Conservation (phyloP, 768 basidiomycete species). For the Mycena floridula region DNA sequence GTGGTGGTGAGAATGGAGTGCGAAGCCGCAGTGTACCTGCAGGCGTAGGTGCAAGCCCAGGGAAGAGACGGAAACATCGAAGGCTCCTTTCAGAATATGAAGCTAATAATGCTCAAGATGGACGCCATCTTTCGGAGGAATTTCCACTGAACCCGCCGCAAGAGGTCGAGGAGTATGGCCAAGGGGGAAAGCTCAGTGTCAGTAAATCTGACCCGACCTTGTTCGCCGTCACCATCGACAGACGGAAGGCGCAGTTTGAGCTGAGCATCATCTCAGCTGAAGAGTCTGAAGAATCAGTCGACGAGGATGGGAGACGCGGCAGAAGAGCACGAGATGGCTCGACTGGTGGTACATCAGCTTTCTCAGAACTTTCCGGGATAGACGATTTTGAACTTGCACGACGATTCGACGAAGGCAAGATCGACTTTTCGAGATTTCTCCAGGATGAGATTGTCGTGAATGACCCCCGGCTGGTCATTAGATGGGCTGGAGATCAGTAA, state of each 20-base stretch:
- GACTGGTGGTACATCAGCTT: constrained; percentile 8
- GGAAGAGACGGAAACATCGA: constrained; percentile 20
- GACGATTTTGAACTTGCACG: constrained; percentile 51
- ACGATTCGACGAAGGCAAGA: constrained; percentile 51
- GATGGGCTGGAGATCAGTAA: constrained; percentile 64
- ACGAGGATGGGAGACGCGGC: constrained; percentile 13
- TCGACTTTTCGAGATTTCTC: constrained; percentile 64
- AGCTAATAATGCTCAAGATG: not conserved
- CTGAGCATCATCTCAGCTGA: constrained; percentile 40
- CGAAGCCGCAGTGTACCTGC: constrained; percentile 58
- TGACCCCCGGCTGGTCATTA: constrained; percentile 64
- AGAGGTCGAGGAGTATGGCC: constrained; percentile 27
- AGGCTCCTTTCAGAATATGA: constrained; percentile 1
- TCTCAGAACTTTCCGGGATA: constrained; percentile 16
- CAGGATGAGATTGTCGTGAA: constrained; percentile 55
- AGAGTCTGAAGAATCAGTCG: constrained; percentile 6
- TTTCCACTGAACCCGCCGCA: not conserved
- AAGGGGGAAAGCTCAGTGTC: constrained; percentile 51
- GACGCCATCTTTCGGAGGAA: not conserved
- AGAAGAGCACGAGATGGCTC: constrained; percentile 11
- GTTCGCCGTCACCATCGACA: constrained; percentile 63
- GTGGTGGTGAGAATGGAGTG: too few relatives aligned
- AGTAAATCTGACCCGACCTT: constrained; percentile 54
- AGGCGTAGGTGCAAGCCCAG: constrained; percentile 38
- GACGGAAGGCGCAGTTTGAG: constrained; percentile 59